Conservation (phyloP, 2,329 filamentous ascomycete genomes). For the Leptographium galeiforme region DNA sequence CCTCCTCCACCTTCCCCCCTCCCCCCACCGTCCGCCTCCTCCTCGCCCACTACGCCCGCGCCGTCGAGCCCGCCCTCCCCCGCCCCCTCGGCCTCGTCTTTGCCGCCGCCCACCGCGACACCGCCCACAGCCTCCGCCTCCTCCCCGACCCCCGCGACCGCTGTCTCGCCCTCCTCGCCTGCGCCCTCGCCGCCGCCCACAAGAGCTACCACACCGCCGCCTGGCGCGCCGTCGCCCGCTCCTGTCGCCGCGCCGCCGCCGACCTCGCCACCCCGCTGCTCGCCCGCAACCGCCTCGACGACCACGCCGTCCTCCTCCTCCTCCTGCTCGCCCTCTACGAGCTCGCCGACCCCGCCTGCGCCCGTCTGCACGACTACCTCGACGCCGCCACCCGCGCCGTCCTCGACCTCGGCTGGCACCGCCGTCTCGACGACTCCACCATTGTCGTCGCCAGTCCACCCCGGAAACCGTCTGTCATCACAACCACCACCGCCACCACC, state of each 20-base stretch:
- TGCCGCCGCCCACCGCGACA: neutral
- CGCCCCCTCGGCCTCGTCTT: neutral
- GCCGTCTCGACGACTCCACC: neutral
- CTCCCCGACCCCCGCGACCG: neutral
- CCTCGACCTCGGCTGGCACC: neutral
- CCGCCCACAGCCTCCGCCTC: neutral
- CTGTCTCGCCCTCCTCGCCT: neutral
- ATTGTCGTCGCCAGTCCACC: neutral
- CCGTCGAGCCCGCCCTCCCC: neutral
- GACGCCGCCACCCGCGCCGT: neutral
- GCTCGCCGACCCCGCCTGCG: neutral
- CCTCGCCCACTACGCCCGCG: neutral
- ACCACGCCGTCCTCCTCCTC: neutral
- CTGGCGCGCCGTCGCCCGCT: neutral
- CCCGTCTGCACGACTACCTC: neutral
- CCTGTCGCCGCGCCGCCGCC: neutral
- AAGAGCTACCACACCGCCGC: neutral
- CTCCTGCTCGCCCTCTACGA: conserved; percentile 1
- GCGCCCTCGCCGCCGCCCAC: conserved; percentile 3
- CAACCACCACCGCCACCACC: neutral
- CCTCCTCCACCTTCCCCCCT: neutral
- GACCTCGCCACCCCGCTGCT: neutral
- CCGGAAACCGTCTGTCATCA: neutral
- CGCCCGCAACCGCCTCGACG: neutral
- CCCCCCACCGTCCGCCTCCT: neutral